Evolutionary conservation across 2,329 filamentous ascomycete species (phyloP).

Genomic region (Hortaea sp.): DNA sequence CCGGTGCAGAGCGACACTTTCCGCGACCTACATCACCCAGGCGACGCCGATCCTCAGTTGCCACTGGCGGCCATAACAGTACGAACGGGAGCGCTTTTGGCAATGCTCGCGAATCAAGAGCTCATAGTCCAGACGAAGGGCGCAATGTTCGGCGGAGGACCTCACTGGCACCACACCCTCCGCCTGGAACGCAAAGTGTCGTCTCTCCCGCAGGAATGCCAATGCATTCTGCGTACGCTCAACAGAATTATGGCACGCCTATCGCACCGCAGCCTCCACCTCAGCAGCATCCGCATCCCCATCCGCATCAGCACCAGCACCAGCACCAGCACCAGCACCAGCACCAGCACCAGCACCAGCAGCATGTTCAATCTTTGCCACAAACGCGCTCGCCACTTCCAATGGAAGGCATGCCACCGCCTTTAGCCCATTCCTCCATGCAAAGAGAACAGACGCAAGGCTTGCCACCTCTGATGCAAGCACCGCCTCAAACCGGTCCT

Average conservation of each 20-base stretch:
- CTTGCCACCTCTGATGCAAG: slow-evolving; percentile 21
- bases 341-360: too few species aligned
- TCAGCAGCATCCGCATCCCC: slow-evolving; percentile 7
- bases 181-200: slow-evolving; percentile 10
- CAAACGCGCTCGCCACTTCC: slow-evolving; percentile 12
- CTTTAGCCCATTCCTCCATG: slow-evolving; percentile 5
- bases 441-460: slow-evolving; percentile 1
- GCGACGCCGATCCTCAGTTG: slow-evolving; percentile 16
- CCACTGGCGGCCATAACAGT: slow-evolving; percentile 8
- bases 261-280: slow-evolving; percentile 13
- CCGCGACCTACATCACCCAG: slow-evolving; percentile 35
- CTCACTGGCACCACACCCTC: slow-evolving; percentile 17
- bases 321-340: slow-evolving; percentile 9
- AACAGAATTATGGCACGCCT: slow-evolving; percentile 11
- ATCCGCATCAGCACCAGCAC: slow-evolving; percentile 10
- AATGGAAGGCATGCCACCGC: slow-evolving; percentile 7
- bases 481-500: slow-evolving; percentile 24
- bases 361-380: slow-evolving; percentile 7
- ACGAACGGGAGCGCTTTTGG: not conserved
- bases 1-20: slow-evolving; percentile 39
- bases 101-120: too few species aligned
- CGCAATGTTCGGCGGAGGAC: slow-evolving; percentile 19
- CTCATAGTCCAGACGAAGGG: slow-evolving; percentile 15
- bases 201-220: slow-evolving; percentile 2
- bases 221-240: slow-evolving; percentile 9